A percentile compares a stretch with the other conserved stretches of the same genome.
Conservation (phyloP, 768 basidiomycete genomes). For the Lactifluus echinatus region DNA sequence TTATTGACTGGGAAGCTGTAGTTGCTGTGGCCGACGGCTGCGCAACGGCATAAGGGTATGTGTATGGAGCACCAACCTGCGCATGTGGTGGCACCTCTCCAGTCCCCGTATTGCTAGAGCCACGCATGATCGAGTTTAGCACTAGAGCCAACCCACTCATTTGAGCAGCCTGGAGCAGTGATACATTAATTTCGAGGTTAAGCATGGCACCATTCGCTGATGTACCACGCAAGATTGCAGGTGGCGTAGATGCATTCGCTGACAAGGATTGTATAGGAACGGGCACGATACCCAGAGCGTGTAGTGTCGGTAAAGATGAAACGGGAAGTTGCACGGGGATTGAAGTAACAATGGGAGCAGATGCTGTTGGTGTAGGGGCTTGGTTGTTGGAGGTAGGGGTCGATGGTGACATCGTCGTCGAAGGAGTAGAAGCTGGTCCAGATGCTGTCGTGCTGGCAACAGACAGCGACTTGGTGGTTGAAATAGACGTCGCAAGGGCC, state of each 20-base stretch:
- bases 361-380: conserved; percentile 6
- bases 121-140: conserved; percentile 59
- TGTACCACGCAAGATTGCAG: conserved; percentile 69
- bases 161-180: conserved; percentile 62
- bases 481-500: conserved; percentile 23
- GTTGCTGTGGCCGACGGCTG: background rate
- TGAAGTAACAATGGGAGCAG: conserved; percentile 16
- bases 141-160: conserved; percentile 68
- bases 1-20: background rate
- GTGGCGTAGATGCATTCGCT: conserved; percentile 46
- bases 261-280: conserved; percentile 47
- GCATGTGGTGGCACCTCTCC: conserved; percentile 13
- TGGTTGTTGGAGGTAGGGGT: conserved; percentile 30
- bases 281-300: conserved; percentile 66
- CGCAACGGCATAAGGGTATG: conserved; percentile 8
- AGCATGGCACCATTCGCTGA: conserved; percentile 64
- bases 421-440: background rate
- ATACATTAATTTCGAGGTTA: conserved; percentile 72
- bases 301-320: conserved; percentile 44
- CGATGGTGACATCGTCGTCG: conserved; percentile 22
- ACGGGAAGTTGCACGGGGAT: conserved; percentile 68
- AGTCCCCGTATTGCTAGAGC: conserved; percentile 19
- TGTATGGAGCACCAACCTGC: conserved; percentile 20
- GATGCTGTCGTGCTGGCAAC: conserved; percentile 11
- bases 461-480: conserved; percentile 20